phyloP scores from a whole-genome alignment of 148 eudicot species.

The Silene latifolia region DNA sequence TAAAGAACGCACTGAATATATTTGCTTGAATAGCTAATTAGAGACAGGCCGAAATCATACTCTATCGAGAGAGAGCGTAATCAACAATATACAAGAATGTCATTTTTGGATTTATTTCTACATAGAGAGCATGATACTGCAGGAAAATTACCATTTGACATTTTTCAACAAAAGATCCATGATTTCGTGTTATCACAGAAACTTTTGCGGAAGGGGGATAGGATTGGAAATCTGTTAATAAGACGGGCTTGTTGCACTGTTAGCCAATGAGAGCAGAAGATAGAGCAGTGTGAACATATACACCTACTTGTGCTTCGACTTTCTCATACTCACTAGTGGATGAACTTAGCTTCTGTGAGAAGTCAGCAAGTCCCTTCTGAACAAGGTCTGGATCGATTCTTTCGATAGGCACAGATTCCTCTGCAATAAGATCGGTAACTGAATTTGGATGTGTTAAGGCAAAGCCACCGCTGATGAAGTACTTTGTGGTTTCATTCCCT shows the following conservation, averaged over 20 bases:
- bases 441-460: constrained; percentile 65
- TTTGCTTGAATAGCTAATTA: not conserved
- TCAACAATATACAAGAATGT: not conserved
- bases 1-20: not conserved
- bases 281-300: constrained; percentile 71
- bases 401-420: constrained; percentile 63
- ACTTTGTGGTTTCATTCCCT: constrained; percentile 52
- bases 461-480: constrained; percentile 71
- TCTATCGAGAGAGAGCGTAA: not conserved
- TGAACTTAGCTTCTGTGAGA: constrained; percentile 61
- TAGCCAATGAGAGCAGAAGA: constrained; percentile 51
- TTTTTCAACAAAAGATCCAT: not conserved
- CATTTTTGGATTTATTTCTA: not conserved
- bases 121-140: constrained; percentile 7
- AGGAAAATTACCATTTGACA: not conserved
- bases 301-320: constrained; percentile 76
- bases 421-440: constrained; percentile 50
- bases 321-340: constrained; percentile 61
- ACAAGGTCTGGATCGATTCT: constrained; percentile 51
- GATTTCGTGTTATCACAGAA: not conserved
- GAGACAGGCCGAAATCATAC: not conserved
- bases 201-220: not conserved
- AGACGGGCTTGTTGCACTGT: constrained; percentile 6
- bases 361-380: constrained; percentile 60
- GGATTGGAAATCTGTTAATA: not conserved